These are phyloP conservation scores for Royoungia palumana DNA, from an alignment of 768 basidiomycete genomes.

Conservation along the genomic window DNA sequence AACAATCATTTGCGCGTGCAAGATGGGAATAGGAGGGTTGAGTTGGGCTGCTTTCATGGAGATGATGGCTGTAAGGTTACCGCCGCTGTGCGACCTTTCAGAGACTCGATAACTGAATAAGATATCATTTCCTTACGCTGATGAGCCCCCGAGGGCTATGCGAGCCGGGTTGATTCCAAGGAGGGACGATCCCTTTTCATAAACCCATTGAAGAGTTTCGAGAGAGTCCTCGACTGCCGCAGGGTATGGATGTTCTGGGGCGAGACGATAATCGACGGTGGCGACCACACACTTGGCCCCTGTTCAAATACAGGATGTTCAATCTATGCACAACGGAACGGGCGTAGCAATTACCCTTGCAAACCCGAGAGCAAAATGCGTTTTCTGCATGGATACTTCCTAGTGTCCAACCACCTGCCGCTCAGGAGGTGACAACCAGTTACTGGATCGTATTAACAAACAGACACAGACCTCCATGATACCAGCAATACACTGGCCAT, in stretches of 20 bases:
- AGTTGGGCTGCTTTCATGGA: conserved; percentile 59
- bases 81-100: conserved; percentile 48
- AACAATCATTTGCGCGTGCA: conserved; percentile 66
- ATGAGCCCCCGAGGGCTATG: conserved; percentile 72
- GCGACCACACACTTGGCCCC: conserved; percentile 34
- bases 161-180: conserved; percentile 48
- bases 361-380: conserved; percentile 44
- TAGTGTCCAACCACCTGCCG: conserved; percentile 71
- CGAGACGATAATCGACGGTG: conserved; percentile 33
- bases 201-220: conserved; percentile 36
- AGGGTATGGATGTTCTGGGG: conserved; percentile 34
- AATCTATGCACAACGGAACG: background rate
- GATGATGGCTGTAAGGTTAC: conserved; percentile 66
- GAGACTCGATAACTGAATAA: background rate
- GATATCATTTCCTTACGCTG: conserved; percentile 46
- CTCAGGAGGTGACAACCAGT: background rate
- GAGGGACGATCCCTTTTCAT: conserved; percentile 40
- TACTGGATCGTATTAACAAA: background rate
- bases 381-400: conserved; percentile 62
- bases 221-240: conserved; percentile 33
- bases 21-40: conserved; percentile 48
- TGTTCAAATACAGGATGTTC: background rate
- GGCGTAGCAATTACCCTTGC: conserved; percentile 20
- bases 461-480: conserved; percentile 58
- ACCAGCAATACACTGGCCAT: conserved; percentile 73